These are phyloP conservation scores for Fusarium solani-melongenae DNA, from an alignment of 2,329 filamentous ascomycete genomes.

Conservation along the genomic window DNA sequence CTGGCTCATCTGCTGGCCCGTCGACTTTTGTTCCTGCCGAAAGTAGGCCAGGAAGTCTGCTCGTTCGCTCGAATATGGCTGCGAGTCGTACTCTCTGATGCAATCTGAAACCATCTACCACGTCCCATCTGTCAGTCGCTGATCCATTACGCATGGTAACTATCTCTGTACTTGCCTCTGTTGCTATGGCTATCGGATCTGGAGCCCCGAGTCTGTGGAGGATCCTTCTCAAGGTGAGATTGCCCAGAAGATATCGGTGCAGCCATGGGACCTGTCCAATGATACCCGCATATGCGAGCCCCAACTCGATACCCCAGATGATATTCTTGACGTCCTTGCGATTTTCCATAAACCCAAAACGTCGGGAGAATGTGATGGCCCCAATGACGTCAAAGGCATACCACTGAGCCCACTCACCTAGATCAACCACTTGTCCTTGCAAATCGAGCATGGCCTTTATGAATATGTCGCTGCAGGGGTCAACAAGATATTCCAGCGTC, in stretches of 20 bases:
- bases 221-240: neutral
- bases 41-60: neutral
- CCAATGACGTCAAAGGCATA: neutral
- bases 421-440: neutral
- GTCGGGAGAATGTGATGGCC: neutral
- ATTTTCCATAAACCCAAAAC: neutral
- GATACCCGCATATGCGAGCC: neutral
- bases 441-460: neutral
- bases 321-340: neutral
- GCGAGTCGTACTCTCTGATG: neutral
- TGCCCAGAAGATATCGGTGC: neutral
- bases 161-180: neutral
- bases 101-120: neutral
- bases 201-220: neutral
- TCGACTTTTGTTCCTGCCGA: neutral
- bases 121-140: neutral
- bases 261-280: neutral
- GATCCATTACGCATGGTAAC: neutral
- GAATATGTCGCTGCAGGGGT: neutral
- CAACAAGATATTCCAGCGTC: neutral
- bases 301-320: neutral
- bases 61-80: neutral
- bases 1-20: neutral
- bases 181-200: neutral
- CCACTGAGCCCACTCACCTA: neutral